Evolutionary conservation across 2,329 filamentous ascomycete species (phyloP).

Genomic region (Diaporthe humulicola): DNA sequence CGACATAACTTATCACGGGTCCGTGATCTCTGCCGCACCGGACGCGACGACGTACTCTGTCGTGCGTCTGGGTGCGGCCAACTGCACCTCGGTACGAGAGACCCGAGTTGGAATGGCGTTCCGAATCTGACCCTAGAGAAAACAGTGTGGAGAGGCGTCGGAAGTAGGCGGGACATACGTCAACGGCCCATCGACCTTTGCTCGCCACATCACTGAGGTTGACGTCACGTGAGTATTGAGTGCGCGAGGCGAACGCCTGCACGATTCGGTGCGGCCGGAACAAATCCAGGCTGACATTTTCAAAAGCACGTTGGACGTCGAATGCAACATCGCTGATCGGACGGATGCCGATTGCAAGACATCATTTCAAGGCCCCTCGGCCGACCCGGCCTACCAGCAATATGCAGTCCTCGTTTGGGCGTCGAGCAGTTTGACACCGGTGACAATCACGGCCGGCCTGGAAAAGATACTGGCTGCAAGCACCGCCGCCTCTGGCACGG

Average conservation of each 20-base stretch:
- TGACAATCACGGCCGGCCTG: constrained; percentile 35
- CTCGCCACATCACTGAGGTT: constrained; percentile 18
- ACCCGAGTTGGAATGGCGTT: neutral
- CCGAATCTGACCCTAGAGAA: neutral
- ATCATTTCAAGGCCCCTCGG: neutral
- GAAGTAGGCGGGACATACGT: constrained; percentile 10
- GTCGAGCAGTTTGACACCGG: neutral
- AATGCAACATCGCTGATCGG: constrained; percentile 2
- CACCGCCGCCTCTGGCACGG: neutral
- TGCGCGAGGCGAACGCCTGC: neutral
- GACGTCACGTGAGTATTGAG: constrained; percentile 14
- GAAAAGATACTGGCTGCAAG: constrained; percentile 15
- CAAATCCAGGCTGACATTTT: neutral
- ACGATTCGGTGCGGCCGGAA: neutral
- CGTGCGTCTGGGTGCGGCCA: neutral
- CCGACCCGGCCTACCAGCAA: neutral
- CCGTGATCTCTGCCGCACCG: constrained; percentile 30
- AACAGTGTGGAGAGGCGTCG: neutral
- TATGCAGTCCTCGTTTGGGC: neutral
- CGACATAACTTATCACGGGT: constrained; percentile 6
- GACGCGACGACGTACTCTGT: constrained; percentile 24
- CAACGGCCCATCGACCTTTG: constrained; percentile 31
- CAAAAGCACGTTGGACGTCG: neutral
- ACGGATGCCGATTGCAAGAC: constrained; percentile 11
- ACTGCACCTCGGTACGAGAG: neutral